Base-by-base conservation (phyloP, 768 basidiomycete genomes). In the Podaxis rugospora region DNA sequence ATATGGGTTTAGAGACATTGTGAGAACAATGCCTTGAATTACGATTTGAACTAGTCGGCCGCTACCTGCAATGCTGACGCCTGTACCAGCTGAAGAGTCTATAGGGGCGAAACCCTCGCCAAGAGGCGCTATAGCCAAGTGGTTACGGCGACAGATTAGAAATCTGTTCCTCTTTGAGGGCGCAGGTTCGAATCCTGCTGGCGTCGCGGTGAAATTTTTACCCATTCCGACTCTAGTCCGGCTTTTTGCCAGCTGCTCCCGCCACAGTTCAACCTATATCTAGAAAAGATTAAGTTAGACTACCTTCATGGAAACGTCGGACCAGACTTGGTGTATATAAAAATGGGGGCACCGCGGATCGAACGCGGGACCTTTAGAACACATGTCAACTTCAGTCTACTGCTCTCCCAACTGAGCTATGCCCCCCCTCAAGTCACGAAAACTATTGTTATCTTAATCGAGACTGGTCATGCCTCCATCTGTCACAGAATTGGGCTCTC, bases 141-240 rank as follows among this genome's bases (percentile, higher is more conserved):
- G 84, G 85, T 86, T 86, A 87, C 81, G 81, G 85, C 85, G 85
- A 86, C 83, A 84, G 83, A 87, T 84, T 85, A 84, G 83, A 84
- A 71, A 84, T 84, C 83, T 84, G 81, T 84, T 84, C 78, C 83
- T 80, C 80, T 84, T 81, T 81, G 80, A 80, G 83, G 78, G 84
- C 84, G 84, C 78, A 84, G 81, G 83, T 84, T 65, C 64, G 58
- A 65, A 61, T 65, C 64, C 64, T 65, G 64, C 64, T 63, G 62
- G 62, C 62, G 64, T 65, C 64, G 64, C 0, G 0, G 46, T n/a
- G 16, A 16, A 14, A 39, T 2, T 39, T 39, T 39, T 39, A 1
- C 0, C 3, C 13, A 16, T 10, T 21, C 16, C 16, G 13, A 11
- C 5, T 11, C 5, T 14, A 10, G 37, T 39, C 10, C 4, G 11